These are phyloP conservation scores for Chlorella sp. DNA, from an alignment of 139 green algal genomes.

Conservation along the genomic window DNA sequence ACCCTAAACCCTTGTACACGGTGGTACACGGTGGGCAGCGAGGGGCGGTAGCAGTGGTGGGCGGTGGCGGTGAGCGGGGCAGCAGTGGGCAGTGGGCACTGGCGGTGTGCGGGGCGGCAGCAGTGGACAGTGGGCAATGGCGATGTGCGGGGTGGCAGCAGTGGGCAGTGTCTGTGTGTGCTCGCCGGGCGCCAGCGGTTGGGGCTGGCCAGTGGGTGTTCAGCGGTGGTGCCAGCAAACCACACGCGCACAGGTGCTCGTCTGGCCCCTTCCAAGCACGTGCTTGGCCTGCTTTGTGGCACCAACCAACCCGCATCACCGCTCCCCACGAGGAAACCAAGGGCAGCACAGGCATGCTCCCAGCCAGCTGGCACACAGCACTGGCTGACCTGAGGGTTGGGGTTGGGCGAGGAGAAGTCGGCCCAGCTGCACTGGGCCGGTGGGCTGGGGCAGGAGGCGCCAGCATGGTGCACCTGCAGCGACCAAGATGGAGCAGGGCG, in stretches of 20 bases:
- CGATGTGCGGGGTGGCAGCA: too few species aligned
- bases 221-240: too few species aligned
- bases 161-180: too few species aligned
- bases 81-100: too few species aligned
- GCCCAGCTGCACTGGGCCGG: conserved; percentile 31
- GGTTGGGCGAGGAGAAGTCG: not conserved
- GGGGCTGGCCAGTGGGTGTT: too few species aligned
- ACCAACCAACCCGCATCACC: not conserved
- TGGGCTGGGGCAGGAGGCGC: conserved; percentile 50
- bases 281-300: not conserved
- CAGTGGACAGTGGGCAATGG: too few species aligned
- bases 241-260: too few species aligned
- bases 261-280: not conserved
- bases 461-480: conserved; percentile 52
- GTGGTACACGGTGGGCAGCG: too few species aligned
- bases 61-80: not conserved
- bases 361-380: not conserved
- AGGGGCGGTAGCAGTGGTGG: too few species aligned
- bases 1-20: too few species aligned
- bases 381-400: conserved; percentile 32
- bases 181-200: too few species aligned
- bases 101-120: too few species aligned
- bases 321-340: not conserved
- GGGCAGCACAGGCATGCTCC: not conserved
- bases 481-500: not conserved